Evolutionary conservation across 2,329 filamentous ascomycete genomes (phyloP).

Genomic region (Lecanicillium sp.): DNA sequence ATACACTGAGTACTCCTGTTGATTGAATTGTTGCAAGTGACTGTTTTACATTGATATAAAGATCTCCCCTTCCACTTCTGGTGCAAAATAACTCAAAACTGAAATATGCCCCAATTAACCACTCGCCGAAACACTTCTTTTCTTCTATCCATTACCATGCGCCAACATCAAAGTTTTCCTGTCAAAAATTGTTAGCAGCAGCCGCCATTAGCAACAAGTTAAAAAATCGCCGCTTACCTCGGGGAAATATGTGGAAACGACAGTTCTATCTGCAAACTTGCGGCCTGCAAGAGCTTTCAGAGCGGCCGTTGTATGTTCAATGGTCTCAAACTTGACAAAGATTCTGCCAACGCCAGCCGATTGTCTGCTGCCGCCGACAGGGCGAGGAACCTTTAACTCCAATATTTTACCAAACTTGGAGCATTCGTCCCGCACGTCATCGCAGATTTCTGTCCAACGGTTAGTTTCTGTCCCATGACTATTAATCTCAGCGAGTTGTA

Average conservation of each 20-base stretch:
- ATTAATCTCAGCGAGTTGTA: constrained; percentile 11
- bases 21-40: too few relatives aligned
- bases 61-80: too few relatives aligned
- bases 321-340: constrained; percentile 82
- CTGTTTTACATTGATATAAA: too few relatives aligned
- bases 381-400: constrained; percentile 89
- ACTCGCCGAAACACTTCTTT: too few relatives aligned
- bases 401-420: constrained; percentile 78
- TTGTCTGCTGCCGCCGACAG: constrained; percentile 72
- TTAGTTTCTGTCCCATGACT: constrained; percentile 24
- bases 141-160: constrained; percentile 58
- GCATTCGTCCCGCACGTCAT: constrained; percentile 91
- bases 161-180: constrained; percentile 91
- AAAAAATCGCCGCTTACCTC: constrained; percentile 51
- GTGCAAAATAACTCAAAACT: too few relatives aligned
- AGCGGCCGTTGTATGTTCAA: constrained; percentile 73
- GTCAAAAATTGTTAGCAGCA: constrained; percentile 21
- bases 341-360: constrained; percentile 94
- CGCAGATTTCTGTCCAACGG: constrained; percentile 69
- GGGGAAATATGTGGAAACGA: constrained; percentile 92
- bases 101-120: too few relatives aligned
- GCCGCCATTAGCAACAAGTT: not conserved
- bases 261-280: constrained; percentile 93
- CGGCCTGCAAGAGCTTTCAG: constrained; percentile 84
- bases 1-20: too few relatives aligned